Evolutionary conservation across 1,139 yeast species (phyloP).

Genomic region (Pichia sp.): DNA sequence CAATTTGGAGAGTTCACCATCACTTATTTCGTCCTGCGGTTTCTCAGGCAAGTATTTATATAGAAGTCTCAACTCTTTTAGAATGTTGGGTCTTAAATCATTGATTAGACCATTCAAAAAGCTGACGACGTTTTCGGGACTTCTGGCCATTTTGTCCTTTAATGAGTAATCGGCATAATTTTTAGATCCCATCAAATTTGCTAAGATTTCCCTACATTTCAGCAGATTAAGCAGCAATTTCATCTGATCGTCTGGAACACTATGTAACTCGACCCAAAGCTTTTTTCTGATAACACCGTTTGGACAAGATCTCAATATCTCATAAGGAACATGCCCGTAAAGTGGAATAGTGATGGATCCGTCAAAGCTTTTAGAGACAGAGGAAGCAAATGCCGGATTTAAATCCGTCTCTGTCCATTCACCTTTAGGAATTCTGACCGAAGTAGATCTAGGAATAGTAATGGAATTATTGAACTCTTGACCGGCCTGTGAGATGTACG

Average conservation of each 20-base stretch:
- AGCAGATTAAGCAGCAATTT: slow-evolving; percentile 50
- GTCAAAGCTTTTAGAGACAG: slow-evolving; percentile 16
- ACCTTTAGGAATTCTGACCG: slow-evolving; percentile 22
- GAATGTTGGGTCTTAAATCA: slow-evolving; percentile 45
- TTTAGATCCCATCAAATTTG: slow-evolving; percentile 62
- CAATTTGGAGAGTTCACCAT: slow-evolving; percentile 33
- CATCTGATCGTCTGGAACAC: slow-evolving; percentile 49
- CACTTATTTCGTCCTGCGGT: slow-evolving; percentile 24
- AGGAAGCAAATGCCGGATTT: slow-evolving; percentile 14
- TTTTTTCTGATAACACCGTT: slow-evolving; percentile 51
- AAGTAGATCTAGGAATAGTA: slow-evolving; percentile 33
- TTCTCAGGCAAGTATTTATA: slow-evolving; percentile 16
- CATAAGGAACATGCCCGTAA: slow-evolving; percentile 59
- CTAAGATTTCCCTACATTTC: slow-evolving; percentile 59
- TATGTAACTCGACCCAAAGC: slow-evolving; percentile 71
- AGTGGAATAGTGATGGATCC: slow-evolving; percentile 49
- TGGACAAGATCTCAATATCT: slow-evolving; percentile 53
- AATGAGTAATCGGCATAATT: slow-evolving; percentile 78
- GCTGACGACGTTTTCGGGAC: slow-evolving; percentile 64
- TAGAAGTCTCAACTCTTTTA: slow-evolving; percentile 42
- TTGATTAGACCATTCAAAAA: slow-evolving; percentile 56
- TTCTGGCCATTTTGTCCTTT: slow-evolving; percentile 84
- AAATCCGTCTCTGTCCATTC: slow-evolving; percentile 19
- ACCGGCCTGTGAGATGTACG: slow-evolving; percentile 73
- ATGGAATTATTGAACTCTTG: slow-evolving; percentile 65